Base-by-base conservation (phyloP, 768 basidiomycete genomes). In the Tylopilus sp. region DNA sequence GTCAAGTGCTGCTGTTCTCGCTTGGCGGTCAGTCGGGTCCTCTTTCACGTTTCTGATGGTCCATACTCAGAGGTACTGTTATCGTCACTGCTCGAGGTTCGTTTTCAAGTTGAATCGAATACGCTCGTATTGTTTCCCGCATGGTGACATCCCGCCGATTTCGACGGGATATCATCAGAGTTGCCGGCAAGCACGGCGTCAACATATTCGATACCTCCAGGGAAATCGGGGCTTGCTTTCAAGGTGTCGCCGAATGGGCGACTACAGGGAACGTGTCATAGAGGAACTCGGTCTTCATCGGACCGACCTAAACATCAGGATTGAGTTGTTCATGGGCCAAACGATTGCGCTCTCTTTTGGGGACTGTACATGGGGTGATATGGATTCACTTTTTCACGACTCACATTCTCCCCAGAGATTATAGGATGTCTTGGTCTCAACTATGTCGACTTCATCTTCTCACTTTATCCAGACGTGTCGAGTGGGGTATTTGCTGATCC, bases 131-230 rank as follows among this genome's bases (percentile, higher is more conserved):
- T 1, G 26, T 24, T 4, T 16, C n/a, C 16, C n/a, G n/a, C n/a
- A n/a, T n/a, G n/a, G n/a, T n/a, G n/a, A n/a, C n/a, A n/a, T n/a
- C n/a, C n/a, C n/a, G n/a, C n/a, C n/a, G n/a, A n/a, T 21, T 51
- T 3, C 10, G 30, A 6, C 34, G 54, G 54, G 54, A 54, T 8
- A 54, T 54, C 17, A 28, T 54, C 52, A 38, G 31, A 28, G 52
- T 54, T 13, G 52, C 54, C 19, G 45, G 45, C 26, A 52, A 54
- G 25, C 54, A 54, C 24, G 53, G 52, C 5, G 54, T 53, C 51
- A 54, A 54, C 43, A 54, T 54, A 52, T 54, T 54, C 12, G 43
- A 54, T 26, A 54, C 54, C n/a, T n/a, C n/a, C n/a, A n/a, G n/a
- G n/a, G n/a, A n/a, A n/a, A n/a, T n/a, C n/a, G n/a, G n/a, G n/a